A percentile compares a stretch with the other conserved stretches of the same genome.
Evolutionary conservation across 257 asterid genomes (phyloP).

Genomic region (Penstemon davidsonii): DNA sequence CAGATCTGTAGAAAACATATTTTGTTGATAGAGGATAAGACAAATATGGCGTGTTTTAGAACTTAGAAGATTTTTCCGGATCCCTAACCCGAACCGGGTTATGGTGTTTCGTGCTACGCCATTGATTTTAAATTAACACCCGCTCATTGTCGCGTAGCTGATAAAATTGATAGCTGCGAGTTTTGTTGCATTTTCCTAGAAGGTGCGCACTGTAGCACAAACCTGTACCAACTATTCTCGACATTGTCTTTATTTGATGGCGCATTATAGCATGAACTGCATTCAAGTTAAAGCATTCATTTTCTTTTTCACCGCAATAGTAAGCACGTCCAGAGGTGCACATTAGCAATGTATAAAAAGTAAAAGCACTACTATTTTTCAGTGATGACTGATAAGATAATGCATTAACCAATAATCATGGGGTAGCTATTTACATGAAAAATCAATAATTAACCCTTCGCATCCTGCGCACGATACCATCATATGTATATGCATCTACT

Average conservation of each 20-base stretch:
- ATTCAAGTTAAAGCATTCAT: no score
- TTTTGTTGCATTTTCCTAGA: not conserved
- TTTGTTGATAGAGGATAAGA: not conserved
- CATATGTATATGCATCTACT: not conserved
- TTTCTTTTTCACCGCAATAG: no score
- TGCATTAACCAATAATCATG: not conserved
- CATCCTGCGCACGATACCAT: constrained; percentile 16
- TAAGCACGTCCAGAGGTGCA: not conserved
- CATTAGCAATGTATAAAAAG: not conserved
- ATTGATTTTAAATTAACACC: not conserved
- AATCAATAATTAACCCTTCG: not conserved
- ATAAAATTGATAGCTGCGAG: not conserved
- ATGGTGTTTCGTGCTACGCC: constrained; percentile 18
- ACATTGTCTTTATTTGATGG: constrained; percentile 1
- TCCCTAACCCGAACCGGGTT: constrained; percentile 15
- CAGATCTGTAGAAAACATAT: not conserved
- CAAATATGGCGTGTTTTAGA: not conserved
- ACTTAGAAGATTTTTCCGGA: constrained; percentile 6
- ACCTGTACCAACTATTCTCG: not conserved
- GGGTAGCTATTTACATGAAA: not conserved
- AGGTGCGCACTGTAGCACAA: constrained; percentile 17
- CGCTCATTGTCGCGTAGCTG: constrained; percentile 6
- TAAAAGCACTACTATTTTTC: not conserved
- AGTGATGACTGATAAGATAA: not conserved
- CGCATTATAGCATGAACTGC: constrained; percentile 13